Evolutionary conservation across 225 moss, liverwort and hornwort genomes (phyloP), one percentile per base, ranked within the genome.

Genomic region (Polytrichum formosum): DNA sequence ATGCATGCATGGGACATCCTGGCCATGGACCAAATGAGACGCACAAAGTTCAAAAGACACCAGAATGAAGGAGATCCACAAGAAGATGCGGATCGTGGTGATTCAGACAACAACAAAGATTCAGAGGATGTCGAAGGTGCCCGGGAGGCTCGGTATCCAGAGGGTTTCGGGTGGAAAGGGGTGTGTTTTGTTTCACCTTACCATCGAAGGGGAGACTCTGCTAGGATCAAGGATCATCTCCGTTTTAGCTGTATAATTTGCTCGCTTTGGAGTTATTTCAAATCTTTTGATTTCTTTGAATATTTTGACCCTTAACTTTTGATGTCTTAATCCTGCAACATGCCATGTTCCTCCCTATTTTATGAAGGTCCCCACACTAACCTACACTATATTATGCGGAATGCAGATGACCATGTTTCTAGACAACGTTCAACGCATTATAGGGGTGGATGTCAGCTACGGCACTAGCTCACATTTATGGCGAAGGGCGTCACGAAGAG

Each of bases 391-490:
- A 58, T 58, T 58, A 5, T 19, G 7, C 22, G 7, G n/a, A 19
- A 6, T 58, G 56, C 77, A 95, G 93, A 82, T 98, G 29, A 94
- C 94, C 21, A 76, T 74, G 80, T 98, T 98, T 78, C 94, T n/a
- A 91, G 69, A 90, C 83, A 71, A 81, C 76, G 18, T 84, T 88
- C 73, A 88, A 84, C 86, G 91, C 94, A 1, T 58, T 98, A 64
- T 94, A 98, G 65, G 66, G 81, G 73, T 98, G 97, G 97, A 90
- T 92, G 26, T 98, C 94, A 66, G 97, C 87, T 74, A 85, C 88
- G 60, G 80, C 97, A 55, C 79, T 98, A 72, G 94, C 97, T 60
- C 87, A 94, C 73, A 75, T 98, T 1, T 98, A 94, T 79, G 94
- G 97, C 9, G 90, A 90, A 66, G 92, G 84, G 26, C 66, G 85